Evolutionary conservation across 768 basidiomycete genomes (phyloP).

Genomic region (Terana coerulea): DNA sequence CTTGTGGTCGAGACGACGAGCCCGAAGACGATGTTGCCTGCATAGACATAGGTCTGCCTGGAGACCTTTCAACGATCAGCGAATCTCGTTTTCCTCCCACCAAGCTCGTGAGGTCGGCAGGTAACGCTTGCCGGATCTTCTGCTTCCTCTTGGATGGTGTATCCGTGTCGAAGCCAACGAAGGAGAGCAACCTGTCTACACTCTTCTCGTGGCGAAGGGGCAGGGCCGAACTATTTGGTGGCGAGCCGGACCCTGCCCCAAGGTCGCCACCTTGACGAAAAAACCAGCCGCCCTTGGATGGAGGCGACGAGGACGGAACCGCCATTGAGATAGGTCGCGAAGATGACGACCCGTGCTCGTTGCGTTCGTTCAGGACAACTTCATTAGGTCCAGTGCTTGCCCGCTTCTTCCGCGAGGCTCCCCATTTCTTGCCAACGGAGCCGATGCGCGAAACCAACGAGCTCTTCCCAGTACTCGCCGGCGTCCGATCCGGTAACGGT

Average conservation of each 20-base stretch:
- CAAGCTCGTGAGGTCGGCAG: constrained; percentile 24
- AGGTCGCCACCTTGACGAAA: constrained; percentile 44
- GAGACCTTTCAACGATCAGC: constrained; percentile 15
- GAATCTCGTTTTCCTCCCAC: constrained; percentile 9
- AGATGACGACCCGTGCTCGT: not conserved
- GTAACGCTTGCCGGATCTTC: constrained; percentile 17
- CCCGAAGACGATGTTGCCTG: constrained; percentile 28
- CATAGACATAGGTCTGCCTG: constrained; percentile 42
- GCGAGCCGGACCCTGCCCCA: constrained; percentile 40
- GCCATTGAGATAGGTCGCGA: constrained; percentile 18
- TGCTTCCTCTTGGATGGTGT: constrained; percentile 22
- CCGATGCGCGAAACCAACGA: constrained; percentile 53
- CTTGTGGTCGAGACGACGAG: constrained; percentile 11
- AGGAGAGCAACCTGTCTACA: constrained; percentile 26
- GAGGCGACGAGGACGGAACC: constrained; percentile 25
- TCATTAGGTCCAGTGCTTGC: constrained; percentile 41
- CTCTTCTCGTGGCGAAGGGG: constrained; percentile 28
- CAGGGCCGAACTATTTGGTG: constrained; percentile 29
- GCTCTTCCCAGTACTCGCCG: constrained; percentile 25
- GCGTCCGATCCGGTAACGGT: constrained; percentile 15
- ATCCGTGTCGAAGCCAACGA: constrained; percentile 22
- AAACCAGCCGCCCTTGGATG: constrained; percentile 38
- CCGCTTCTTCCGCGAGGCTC: constrained; percentile 38
- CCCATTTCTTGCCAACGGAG: constrained; percentile 54
- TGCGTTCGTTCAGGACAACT: constrained; percentile 26